phyloP scores from a whole-genome alignment of 2,329 filamentous ascomycete genomes.

The Penicillium palitans region DNA sequence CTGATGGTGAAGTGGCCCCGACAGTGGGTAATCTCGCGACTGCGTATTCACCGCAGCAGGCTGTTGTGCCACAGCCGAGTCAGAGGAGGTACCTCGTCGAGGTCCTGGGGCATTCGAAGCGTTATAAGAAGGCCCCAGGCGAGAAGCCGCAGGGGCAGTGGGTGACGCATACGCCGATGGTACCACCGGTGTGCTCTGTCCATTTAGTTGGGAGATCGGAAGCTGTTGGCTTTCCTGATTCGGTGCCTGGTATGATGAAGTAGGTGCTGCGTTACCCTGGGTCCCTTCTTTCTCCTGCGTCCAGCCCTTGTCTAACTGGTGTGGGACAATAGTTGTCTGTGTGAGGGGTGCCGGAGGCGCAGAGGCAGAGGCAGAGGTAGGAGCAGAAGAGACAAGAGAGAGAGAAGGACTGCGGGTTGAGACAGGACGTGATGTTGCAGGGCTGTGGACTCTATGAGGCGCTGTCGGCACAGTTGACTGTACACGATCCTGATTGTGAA shows the following conservation, averaged over 20 bases:
- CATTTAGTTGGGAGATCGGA: not conserved
- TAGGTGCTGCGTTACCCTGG: not conserved
- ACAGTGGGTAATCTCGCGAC: not conserved
- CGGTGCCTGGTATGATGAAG: not conserved
- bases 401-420: not conserved
- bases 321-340: not conserved
- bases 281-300: not conserved
- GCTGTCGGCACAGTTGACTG: not conserved
- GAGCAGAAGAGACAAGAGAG: not conserved
- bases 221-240: not conserved
- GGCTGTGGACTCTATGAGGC: not conserved
- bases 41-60: not conserved
- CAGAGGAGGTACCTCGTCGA: not conserved
- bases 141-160: not conserved
- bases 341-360: not conserved
- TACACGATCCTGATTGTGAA: not conserved
- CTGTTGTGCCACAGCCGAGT: not conserved
- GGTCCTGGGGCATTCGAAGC: not conserved
- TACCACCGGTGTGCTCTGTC: not conserved
- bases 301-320: not conserved
- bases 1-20: not conserved
- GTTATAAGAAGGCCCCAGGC: not conserved
- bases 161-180: not conserved
- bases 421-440: not conserved
- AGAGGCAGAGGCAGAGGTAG: not conserved